Base-by-base conservation (phyloP, 2,329 filamentous ascomycete genomes). In the Tolypocladium cylindrosporum region DNA sequence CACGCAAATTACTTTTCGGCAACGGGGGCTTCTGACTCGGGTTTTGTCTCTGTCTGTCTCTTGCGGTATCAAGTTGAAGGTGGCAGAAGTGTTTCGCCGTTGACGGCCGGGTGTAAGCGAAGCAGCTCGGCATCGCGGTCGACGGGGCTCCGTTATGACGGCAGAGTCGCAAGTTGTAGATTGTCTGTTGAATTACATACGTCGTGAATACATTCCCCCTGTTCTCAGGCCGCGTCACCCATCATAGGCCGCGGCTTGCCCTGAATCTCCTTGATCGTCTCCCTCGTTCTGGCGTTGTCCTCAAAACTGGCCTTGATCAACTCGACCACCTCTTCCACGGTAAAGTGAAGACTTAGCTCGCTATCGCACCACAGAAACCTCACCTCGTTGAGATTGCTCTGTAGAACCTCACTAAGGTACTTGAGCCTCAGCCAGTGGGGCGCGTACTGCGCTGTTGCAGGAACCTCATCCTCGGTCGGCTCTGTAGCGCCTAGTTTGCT, bases 331-430 rank as follows among this genome's bases (percentile, higher is more conserved):
- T 87, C 84, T 5, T 79, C 78, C 9, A 74, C 77, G 0, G 79
- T 76, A 63, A 87, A 87, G 68, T 86, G 85, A 42, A 86, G 67
- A 61, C 83, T 85, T 48, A 88, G 72, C 68, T 87, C 84, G 69
- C 83, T 84, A 61, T 88, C 84, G 64, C 81, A 77, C 85, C 85
- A 88, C 42, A 88, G 69, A 61, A 76, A 86, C 58, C 76, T 77
- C 58, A 88, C 80, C 61, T 87, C 85, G 61, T 80, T 80, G 56
- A 87, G 73, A 65, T 87, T 86, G 63, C 83, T 86, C 72, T 88
- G 84, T 62, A 88, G 73, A 36, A 87, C 79, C 68, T 87, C 81
- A 61, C 80, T 80, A 21, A 88, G 74, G 63, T 82, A 87, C 69
- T 86, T 83, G 59, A 88, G 75, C 54, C 84, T 78, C 59, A 87